A percentile compares a stretch with the other conserved stretches of the same genome.
Evolutionary conservation across 345 rosid genomes (phyloP).

Genomic region (Viola odorata): DNA sequence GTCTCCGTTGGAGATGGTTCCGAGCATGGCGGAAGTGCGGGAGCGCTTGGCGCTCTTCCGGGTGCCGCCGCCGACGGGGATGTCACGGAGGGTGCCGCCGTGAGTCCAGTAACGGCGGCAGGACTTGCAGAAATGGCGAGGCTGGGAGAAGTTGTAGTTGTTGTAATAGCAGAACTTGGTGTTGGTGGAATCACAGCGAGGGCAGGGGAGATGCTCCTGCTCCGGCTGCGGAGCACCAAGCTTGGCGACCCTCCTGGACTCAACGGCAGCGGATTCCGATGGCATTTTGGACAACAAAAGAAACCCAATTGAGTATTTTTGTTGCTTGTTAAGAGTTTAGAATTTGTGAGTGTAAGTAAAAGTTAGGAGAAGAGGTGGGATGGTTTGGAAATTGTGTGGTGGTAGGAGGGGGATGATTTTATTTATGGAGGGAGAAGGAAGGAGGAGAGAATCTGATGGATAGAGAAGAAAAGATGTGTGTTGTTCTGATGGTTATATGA

Average conservation of each 20-base stretch:
- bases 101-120: constrained; percentile 99
- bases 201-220: constrained; percentile 89
- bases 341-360: too few species aligned
- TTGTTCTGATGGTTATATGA: too few species aligned
- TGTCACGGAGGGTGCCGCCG: constrained; percentile 92
- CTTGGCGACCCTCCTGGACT: constrained; percentile 30
- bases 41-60: constrained; percentile 83
- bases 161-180: constrained; percentile 95
- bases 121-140: constrained; percentile 95
- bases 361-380: too few species aligned
- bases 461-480: too few species aligned
- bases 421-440: too few species aligned
- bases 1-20: constrained; percentile 12
- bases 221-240: constrained; percentile 43
- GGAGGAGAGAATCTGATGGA: too few species aligned
- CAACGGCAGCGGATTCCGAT: constrained; percentile 35
- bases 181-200: constrained; percentile 85
- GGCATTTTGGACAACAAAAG: constrained; percentile 35
- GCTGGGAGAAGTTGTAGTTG: constrained; percentile 96
- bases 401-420: too few species aligned
- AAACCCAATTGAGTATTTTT: background rate
- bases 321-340: background rate
- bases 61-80: constrained; percentile 89
- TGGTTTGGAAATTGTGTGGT: too few species aligned
- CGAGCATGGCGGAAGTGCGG: constrained; percentile 32